Evolutionary conservation across 768 basidiomycete species (phyloP), one percentile per base, ranked within the genome.

Genomic region (Russula brevipes): DNA sequence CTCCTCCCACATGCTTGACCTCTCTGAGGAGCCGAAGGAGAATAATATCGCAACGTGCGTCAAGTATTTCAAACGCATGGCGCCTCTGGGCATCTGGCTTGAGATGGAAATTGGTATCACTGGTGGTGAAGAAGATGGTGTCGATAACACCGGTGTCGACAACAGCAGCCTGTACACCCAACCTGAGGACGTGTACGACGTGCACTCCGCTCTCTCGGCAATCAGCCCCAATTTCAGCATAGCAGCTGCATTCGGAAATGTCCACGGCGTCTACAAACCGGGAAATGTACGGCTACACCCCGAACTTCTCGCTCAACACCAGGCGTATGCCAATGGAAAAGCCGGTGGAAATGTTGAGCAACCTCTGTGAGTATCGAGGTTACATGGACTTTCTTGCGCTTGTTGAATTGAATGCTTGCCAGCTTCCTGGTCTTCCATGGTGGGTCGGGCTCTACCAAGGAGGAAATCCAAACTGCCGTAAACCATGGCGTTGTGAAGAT

Each of bases 61-160:
- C 63, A 84, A 93, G 73, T 99, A 99, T 83, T 96, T 98, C 77
- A 82, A 87, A 78, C 91, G 92, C 73, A 90, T 98, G 94, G 89
- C 91, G 3, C 85, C 88, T 65, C 76, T 98, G 72, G 89, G 91
- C 56, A 78, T 92, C 65, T 99, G 93, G 93, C 92, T 99, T 75
- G 97, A 99, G 84, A 99, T 99, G 97, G 97, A 99, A 78, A 99
- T 99, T 74, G 97, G 97, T 72, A 98, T 99, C 77, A 99, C 97
- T 55, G 97, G 97, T 72, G 97, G 97, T 70, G 97, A 99, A 76
- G 97, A 99, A 76, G 97, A 98, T 72, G 96, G 97, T 73, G 97
- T 99, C 54, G 96, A 99, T 79, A 99, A 99, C 83, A 88, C 93
- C 51, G 85, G 81, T 46, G 94, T 94, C 66, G 97, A 99, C 79